Base-by-base conservation (phyloP, 2,329 filamentous ascomycete genomes). In the Xylaria sp. region DNA sequence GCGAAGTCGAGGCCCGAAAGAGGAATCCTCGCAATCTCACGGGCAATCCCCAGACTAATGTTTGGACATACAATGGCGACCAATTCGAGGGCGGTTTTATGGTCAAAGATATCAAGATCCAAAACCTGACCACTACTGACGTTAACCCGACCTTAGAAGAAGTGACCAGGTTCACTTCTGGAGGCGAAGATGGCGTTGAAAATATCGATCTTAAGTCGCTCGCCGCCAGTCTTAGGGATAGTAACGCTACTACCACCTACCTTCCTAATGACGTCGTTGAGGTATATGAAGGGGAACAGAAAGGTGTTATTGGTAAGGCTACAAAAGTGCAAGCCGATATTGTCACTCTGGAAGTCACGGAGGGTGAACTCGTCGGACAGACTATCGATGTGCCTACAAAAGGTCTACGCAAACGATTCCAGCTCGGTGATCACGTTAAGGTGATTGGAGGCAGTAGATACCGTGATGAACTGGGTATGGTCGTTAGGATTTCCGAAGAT, bases 371-470 rank as follows among this genome's bases (percentile, higher is more conserved):
- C 33, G 85, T 84, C 61, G 95, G 94, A 10, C 92, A 97, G 79
- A 90, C 88, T 5, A 96, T 99, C 55, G 95, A 98, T 79, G 94
- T 97, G 12, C 96, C 96, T 1, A 92, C 94, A 71, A 97, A 96
- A 81, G 93, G 93, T 54, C 86, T 99, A 31, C 92, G 96, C 67
- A 99, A 99, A 82, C 89, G 93, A 36, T 99, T 99, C 86, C 90
- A 88, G 73, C 88, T 94, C 71, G 96, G 96, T 85, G 96, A 99
- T 77, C 96, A 99, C 78, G 96, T 99, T 84, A 98, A 98, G 84
- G 96, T 99, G 74, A 97, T 98, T 78, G 95, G 96, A 64, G 95
- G 94, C 48, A 97, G 94, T 83, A 92, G 94, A 75, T 98, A 94
- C 80, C 90, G 93, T 64, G 96, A 98, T 75, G 96, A 99, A 82